phyloP scores from a whole-genome alignment of 78 protist species.

The Creolimax fragrantissima region DNA sequence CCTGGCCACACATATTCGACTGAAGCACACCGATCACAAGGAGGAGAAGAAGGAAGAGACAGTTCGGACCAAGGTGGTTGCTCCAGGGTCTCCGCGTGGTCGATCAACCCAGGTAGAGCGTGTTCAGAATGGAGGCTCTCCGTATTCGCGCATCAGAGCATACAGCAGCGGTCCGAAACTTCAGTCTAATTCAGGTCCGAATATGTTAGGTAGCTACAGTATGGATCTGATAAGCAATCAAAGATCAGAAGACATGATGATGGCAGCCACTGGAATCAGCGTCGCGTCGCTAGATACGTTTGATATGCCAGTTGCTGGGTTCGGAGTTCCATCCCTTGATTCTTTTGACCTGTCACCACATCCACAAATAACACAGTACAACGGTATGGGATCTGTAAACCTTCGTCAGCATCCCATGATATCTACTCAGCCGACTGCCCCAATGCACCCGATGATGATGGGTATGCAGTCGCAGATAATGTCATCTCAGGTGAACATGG shows the following conservation, averaged over 20 bases:
- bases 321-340: not conserved
- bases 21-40: slow-evolving; percentile 7
- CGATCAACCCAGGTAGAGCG: not conserved
- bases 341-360: not conserved
- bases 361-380: not conserved
- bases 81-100: not conserved
- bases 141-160: not conserved
- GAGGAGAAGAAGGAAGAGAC: not conserved
- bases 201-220: not conserved
- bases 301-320: not conserved
- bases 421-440: not conserved
- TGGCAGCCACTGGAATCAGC: not conserved
- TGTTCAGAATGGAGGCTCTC: no score
- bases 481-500: not conserved
- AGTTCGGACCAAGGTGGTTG: not conserved
- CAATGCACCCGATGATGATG: not conserved
- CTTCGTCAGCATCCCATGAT: not conserved
- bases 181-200: not conserved
- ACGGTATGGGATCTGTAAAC: no score
- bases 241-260: not conserved
- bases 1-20: not conserved
- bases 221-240: not conserved
- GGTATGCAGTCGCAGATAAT: not conserved
- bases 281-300: not conserved
- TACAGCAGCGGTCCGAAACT: not conserved